A percentile compares a stretch with the other conserved stretches of the same genome.
Conservation (phyloP, 805 yeast genomes). For the Saturnispora gosingensis region DNA sequence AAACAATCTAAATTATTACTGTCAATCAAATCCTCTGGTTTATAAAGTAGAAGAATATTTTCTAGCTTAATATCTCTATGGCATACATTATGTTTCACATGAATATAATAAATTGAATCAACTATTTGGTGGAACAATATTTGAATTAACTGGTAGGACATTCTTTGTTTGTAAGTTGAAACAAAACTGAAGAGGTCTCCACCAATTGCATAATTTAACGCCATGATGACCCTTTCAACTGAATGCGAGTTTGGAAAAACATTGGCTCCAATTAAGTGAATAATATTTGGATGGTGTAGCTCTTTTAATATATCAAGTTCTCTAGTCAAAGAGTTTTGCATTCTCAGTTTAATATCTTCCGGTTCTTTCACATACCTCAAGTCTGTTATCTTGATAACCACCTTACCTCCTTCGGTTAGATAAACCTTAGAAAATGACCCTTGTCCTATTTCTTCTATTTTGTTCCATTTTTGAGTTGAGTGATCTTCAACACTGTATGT, state of each 20-base stretch:
- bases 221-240: constrained; percentile 32
- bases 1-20: background rate
- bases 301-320: constrained; percentile 59
- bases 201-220: constrained; percentile 70
- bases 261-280: constrained; percentile 46
- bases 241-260: background rate
- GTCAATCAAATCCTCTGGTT: constrained; percentile 26
- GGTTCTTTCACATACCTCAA: constrained; percentile 18
- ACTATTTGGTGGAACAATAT: constrained; percentile 64
- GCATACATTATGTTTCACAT: constrained; percentile 49
- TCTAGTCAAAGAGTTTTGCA: constrained; percentile 57
- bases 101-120: constrained; percentile 64
- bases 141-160: constrained; percentile 43
- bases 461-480: constrained; percentile 24
- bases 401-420: constrained; percentile 31
- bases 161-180: constrained; percentile 30
- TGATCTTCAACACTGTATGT: constrained; percentile 6
- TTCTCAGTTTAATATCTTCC: constrained; percentile 36
- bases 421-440: constrained; percentile 67
- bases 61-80: constrained; percentile 93
- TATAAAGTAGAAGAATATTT: constrained; percentile 47
- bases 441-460: constrained; percentile 39
- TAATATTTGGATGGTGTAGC: constrained; percentile 61
- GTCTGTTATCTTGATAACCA: constrained; percentile 62
- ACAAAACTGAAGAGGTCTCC: constrained; percentile 76